Evolutionary conservation across 1,284 basidiomycete species (phyloP), one percentile per base, ranked within the genome.

Genomic region (Flammula alnicola): DNA sequence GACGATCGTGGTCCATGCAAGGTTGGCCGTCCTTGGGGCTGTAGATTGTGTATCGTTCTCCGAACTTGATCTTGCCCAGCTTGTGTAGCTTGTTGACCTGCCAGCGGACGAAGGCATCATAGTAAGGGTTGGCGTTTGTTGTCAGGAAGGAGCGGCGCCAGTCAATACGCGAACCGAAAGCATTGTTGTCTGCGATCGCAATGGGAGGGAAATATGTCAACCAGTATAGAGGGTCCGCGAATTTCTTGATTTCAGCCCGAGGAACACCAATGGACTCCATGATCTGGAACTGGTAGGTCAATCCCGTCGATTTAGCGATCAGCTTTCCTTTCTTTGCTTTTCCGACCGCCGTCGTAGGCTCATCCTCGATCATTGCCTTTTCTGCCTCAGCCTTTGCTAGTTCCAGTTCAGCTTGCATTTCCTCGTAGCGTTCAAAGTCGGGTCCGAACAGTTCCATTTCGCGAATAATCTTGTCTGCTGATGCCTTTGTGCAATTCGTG

Each of bases 1-100:
- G 83, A 56, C 97, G 91, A 70, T 99, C 97, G 76, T 99, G 97
- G 74, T 99, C 97, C 97, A 99, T 99, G 69, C 97, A 99, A 1
- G 97, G 96, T 68, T 99, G 97, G 7, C 94, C 95, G 64, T 99
- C 97, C 71, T 98, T 98, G n/a, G 94, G 94, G 61, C 93, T 96
- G 79, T 97, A 99, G 67, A 99, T 94, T 32, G 97, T 99, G 73
- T 98, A 97, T 37, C 97, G 88, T 75, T 98, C 93, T 44, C 97
- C 97, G 65, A 98, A 99, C 75, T 97, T 96, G 78, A 98, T 92
- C 71, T 94, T 94, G 29, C 89, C 86, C 47, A 93, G 76, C 36
- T 77, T 78, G 72, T 92, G 82, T 10, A 99, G 81, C 70, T 93
- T 95, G 79, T 96, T 98, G 72, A 95, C 88, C 71, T 99, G 97